Percentiles rank a stretch among this genome's conserved stretches.
These are phyloP conservation scores for Asterionellopsis glacialis DNA, from an alignment of 108 stramenopile species.

Conservation along the genomic window DNA sequence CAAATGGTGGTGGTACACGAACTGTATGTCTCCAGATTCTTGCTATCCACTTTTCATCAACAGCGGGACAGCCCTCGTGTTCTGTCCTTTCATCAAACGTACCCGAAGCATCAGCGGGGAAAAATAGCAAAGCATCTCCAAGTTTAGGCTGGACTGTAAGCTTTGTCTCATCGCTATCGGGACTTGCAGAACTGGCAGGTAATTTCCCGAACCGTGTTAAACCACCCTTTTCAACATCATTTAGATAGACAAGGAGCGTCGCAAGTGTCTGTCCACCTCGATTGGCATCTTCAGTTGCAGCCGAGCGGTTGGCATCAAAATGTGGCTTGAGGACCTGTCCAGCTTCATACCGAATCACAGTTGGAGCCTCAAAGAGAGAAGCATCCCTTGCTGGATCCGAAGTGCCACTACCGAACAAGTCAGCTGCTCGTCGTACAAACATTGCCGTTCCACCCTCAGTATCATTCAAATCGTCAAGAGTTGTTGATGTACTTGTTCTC, in stretches of 20 bases:
- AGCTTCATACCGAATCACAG: conserved; percentile 66
- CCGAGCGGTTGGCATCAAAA: conserved; percentile 75
- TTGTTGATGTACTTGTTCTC: conserved; percentile 67
- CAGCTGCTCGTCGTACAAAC: conserved; percentile 50
- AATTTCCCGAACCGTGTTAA: conserved; percentile 63
- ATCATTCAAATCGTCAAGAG: conserved; percentile 49
- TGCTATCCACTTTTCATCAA: conserved; percentile 82
- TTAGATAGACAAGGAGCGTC: conserved; percentile 74
- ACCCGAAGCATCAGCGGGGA: conserved; percentile 71
- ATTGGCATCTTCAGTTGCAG: conserved; percentile 67
- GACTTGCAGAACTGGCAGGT: conserved; percentile 15
- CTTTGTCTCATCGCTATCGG: conserved; percentile 27
- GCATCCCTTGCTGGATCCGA: conserved; percentile 23
- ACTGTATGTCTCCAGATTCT: conserved; percentile 68
- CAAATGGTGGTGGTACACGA: conserved; percentile 68
- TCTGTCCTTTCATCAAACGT: conserved; percentile 74
- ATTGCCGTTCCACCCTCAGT: conserved; percentile 27
- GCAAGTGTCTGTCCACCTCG: conserved; percentile 78
- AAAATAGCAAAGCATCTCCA: conserved; percentile 77
- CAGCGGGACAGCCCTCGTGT: conserved; percentile 74
- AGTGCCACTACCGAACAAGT: conserved; percentile 30
- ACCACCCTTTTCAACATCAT: conserved; percentile 75
- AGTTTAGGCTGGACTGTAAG: conserved; percentile 53
- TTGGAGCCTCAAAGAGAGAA: conserved; percentile 65
- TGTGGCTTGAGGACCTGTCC: conserved; percentile 71